A percentile compares a stretch with the other conserved stretches of the same genome.
phyloP scores from a whole-genome alignment of 768 basidiomycete species.

The Russula abietina region DNA sequence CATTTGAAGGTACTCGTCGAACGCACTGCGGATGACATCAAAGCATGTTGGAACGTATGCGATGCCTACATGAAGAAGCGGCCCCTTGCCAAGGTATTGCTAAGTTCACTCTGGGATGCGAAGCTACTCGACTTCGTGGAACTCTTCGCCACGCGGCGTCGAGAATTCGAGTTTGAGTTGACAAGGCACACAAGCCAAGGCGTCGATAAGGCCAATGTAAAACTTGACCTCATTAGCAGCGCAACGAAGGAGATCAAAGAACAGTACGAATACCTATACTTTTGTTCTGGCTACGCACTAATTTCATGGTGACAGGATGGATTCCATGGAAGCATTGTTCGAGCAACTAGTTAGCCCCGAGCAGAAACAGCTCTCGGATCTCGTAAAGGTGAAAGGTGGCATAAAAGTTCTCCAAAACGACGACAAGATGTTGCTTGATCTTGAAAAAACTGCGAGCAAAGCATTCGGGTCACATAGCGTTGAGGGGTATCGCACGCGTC shows the following conservation, averaged over 20 bases:
- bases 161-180: constrained; percentile 31
- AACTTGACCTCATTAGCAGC: constrained; percentile 17
- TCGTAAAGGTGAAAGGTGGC: constrained; percentile 27
- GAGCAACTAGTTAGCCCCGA: constrained; percentile 20
- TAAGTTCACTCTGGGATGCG: constrained; percentile 29
- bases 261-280: constrained; percentile 16
- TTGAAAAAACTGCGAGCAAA: constrained; percentile 24
- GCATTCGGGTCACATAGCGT: not conserved
- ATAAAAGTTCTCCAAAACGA: constrained; percentile 21
- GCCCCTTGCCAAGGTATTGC: constrained; percentile 29
- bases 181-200: constrained; percentile 28
- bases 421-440: constrained; percentile 22
- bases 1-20: constrained; percentile 32
- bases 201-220: constrained; percentile 9
- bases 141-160: constrained; percentile 27
- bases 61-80: constrained; percentile 33
- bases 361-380: constrained; percentile 10
- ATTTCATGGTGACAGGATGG: constrained; percentile 18
- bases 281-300: not conserved
- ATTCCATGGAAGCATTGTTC: constrained; percentile 18
- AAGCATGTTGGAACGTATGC: constrained; percentile 32
- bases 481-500: not conserved
- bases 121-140: constrained; percentile 27
- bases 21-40: constrained; percentile 31
- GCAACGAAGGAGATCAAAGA: constrained; percentile 17